Evolutionary conservation across 2,329 filamentous ascomycete species (phyloP), one percentile per base, ranked within the genome.

Genomic region (Stagonosporopsis tanaceti): DNA sequence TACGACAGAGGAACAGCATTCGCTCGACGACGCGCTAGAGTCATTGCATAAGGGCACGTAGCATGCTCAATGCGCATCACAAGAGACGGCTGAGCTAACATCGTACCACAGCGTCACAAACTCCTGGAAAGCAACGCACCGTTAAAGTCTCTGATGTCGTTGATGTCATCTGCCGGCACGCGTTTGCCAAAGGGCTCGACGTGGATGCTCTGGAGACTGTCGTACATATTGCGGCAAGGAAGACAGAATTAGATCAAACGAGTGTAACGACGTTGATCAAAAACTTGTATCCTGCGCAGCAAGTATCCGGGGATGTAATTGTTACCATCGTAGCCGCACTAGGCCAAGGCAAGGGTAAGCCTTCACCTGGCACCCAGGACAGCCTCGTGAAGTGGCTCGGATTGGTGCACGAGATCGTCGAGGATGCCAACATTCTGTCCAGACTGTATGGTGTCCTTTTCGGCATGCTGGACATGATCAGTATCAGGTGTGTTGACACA

Each of bases 381-480:
- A 80, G 87, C 39, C 80, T 96, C 47, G 77, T 96, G 60, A 88
- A 86, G 76, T 96, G 92, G 92, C 80, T 96, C 47, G 84, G 92
- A 54, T 86, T 91, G 77, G 84, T 92, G 3, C 88, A 93, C 69
- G 89, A 92, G 65, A 79, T 89, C 42, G 76, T 95, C 20, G 86
- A 91, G 51, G 84, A 87, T 38, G 82, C 84, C 42, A 79, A 78
- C 6, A 78, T 88, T 8, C 76, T 96, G 46, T 87, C 87, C 5
- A 87, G 87, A 60, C 79, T 89, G 1, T 96, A 96, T 68, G 82
- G 87, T 0, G 85, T 94, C 17, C 76, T 96, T 4, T 96, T 96
- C 72, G 91, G 91, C 62, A 80, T 94, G 62, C 82, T 96, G 6
- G 91, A 96, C 69, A 94, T 91, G 68, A 89, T 91, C 47, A 89